Conservation (phyloP, 768 basidiomycete genomes). For the Rhodocollybia butyracea region DNA sequence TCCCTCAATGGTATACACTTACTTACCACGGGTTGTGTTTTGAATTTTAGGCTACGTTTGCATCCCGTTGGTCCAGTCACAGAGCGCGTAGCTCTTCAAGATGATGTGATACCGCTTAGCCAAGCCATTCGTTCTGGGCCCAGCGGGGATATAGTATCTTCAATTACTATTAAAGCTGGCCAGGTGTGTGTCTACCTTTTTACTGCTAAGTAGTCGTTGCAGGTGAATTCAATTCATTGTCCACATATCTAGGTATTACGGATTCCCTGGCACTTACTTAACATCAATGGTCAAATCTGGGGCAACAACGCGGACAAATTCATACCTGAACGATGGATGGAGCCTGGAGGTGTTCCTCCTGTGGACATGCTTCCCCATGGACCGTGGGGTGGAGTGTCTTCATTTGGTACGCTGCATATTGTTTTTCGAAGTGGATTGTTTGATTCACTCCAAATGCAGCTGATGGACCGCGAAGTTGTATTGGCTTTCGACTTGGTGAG, state of each 20-base stretch:
- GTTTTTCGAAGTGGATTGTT: too few species aligned
- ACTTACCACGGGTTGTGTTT: too few species aligned
- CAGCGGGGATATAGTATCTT: conserved; percentile 22
- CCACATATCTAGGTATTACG: conserved; percentile 32
- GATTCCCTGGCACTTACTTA: conserved; percentile 31
- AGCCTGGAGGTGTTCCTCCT: conserved; percentile 25
- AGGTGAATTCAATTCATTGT: neutral
- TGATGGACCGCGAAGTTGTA: too few species aligned
- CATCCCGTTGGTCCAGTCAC: conserved; percentile 36
- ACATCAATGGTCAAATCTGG: conserved; percentile 32
- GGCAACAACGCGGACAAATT: conserved; percentile 31
- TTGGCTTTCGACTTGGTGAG: too few species aligned
- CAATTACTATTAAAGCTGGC: conserved; percentile 30
- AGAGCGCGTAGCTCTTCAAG: conserved; percentile 34
- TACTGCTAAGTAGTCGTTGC: neutral
- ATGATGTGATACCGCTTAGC: conserved; percentile 41
- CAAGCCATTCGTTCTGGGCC: conserved; percentile 26
- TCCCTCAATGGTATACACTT: too few species aligned
- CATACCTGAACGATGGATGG: conserved; percentile 37
- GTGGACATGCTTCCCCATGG: conserved; percentile 28
- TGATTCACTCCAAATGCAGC: too few species aligned
- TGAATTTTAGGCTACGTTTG: conserved; percentile 30
- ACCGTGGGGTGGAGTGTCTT: too few species aligned
- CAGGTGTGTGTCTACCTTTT: conserved; percentile 25
- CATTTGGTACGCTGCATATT: too few species aligned